A percentile compares a stretch with the other conserved stretches of the same genome.
Conservation (phyloP, 495 filamentous ascomycete genomes). For the Durotheca rogersii region DNA sequence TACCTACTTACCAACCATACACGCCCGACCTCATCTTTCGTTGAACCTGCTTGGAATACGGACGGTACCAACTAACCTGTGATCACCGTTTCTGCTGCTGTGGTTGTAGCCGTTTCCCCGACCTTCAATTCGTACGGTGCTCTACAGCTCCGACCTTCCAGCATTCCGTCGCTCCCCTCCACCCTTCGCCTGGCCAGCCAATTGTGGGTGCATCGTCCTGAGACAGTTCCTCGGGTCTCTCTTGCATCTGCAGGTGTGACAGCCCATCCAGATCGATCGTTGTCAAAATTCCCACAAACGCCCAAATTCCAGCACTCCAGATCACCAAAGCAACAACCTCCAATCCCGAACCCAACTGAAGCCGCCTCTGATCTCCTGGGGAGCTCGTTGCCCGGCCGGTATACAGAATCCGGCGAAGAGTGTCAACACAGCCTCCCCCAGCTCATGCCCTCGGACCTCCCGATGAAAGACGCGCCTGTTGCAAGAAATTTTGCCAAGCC, state of each 20-base stretch:
- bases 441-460: slow-evolving; percentile 1
- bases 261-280: background rate
- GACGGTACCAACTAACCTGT: too few relatives aligned
- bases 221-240: slow-evolving; percentile 20
- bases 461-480: background rate
- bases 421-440: background rate
- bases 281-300: slow-evolving; percentile 8
- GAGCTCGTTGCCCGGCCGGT: too few relatives aligned
- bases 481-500: background rate
- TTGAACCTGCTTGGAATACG: too few relatives aligned
- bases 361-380: background rate
- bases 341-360: slow-evolving; percentile 4
- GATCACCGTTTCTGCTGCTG: too few relatives aligned
- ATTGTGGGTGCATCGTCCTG: slow-evolving; percentile 6
- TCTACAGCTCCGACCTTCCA: background rate
- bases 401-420: too few relatives aligned
- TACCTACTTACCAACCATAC: too few relatives aligned
- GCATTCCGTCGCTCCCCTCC: background rate
- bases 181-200: background rate
- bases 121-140: background rate
- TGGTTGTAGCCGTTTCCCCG: too few relatives aligned
- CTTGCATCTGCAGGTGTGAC: slow-evolving; percentile 8
- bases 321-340: slow-evolving; percentile 6
- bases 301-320: background rate
- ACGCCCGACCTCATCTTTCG: too few relatives aligned